Percentiles rank a stretch among this genome's conserved stretches.
These are phyloP conservation scores for Lotmaria passim DNA, from an alignment of 208 protist genomes.

Conservation along the genomic window DNA sequence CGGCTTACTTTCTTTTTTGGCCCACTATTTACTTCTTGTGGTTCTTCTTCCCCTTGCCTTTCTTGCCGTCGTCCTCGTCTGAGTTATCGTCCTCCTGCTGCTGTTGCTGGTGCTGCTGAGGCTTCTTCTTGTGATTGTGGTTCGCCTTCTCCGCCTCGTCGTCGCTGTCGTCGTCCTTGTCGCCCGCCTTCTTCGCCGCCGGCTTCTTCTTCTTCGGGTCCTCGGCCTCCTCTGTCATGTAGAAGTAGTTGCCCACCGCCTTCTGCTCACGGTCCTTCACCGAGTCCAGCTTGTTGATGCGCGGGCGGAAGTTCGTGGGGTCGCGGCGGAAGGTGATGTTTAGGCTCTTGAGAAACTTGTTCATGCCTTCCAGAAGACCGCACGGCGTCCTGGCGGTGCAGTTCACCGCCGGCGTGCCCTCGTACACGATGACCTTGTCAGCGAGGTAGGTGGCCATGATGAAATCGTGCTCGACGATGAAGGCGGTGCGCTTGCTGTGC, in stretches of 20 bases:
- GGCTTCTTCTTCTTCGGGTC: conserved; percentile 52
- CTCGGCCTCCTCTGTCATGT: conserved; percentile 84
- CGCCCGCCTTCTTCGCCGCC: conserved; percentile 36
- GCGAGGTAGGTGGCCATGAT: conserved; percentile 99
- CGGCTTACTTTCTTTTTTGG: neutral
- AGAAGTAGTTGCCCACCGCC: conserved; percentile 98
- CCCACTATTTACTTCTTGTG: conserved; percentile 34
- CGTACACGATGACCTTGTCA: conserved; percentile 99
- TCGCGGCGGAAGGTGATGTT: conserved; percentile 99
- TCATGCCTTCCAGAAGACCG: conserved; percentile 94
- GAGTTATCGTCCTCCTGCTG: conserved; percentile 14
- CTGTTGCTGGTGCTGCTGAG: conserved; percentile 19
- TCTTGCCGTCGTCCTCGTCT: conserved; percentile 38
- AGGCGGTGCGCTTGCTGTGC: conserved; percentile 99
- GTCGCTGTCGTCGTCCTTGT: conserved; percentile 94
- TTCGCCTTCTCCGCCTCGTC: conserved; percentile 40
- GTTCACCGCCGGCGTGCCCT: conserved; percentile 96
- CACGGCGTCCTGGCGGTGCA: conserved; percentile 94
- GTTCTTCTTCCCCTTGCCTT: conserved; percentile 39
- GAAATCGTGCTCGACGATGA: conserved; percentile 99
- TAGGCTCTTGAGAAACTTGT: conserved; percentile 98
- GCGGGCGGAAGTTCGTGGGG: conserved; percentile 98
- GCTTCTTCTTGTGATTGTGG: conserved; percentile 22
- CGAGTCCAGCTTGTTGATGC: conserved; percentile 99
- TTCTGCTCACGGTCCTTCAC: conserved; percentile 99